Evolutionary conservation across 805 yeast species (phyloP), one percentile per base, ranked within the genome.

Genomic region (Tetrapisispora fleetii): DNA sequence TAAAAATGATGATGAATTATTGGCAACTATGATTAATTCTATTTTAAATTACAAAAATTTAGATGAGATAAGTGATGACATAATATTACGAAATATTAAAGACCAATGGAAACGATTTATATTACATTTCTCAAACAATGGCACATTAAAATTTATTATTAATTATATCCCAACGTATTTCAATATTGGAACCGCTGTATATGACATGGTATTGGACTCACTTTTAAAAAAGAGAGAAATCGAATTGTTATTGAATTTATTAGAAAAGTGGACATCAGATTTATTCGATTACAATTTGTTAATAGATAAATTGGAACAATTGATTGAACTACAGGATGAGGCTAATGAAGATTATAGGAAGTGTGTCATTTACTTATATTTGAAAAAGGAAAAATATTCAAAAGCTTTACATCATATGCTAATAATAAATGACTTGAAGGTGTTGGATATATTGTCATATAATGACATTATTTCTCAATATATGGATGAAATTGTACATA

Each of bases 41-140:
- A 40, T 45, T 18, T 40, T 45, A 4, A 22, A 24, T 22, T 14
- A 35, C 8, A 11, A 3, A 14, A 40, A n/a, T 13, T 8, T 24
- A 2, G n/a, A 35, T 14, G 48, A 53, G 7, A 50, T 59, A 11
- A 57, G 55, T 10, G 59, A 57, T 8, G 53, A 50, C 0, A 58
- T 55, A 17, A 30, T 60, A 11, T 52, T 55, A 40, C 43, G 54
- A 0, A 58, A 67, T 10, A 50, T 66, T 1, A 44, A 61, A 22
- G 62, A 65, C 5, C 73, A 79, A 50, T 89, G 97, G 96, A 76
- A 76, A 38, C 68, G 67, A 24, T 82, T 88, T 81, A 63, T 82
- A 3, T 63, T 66, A 52, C 73, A 70, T 14, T 83, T 81, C 53
- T 63, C 79, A 2, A 69, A 75, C 2, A 64, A 75, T 1, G 71